Evolutionary conservation across 116 monocot species (phyloP).

Genomic region (Posidonia oceanica): DNA sequence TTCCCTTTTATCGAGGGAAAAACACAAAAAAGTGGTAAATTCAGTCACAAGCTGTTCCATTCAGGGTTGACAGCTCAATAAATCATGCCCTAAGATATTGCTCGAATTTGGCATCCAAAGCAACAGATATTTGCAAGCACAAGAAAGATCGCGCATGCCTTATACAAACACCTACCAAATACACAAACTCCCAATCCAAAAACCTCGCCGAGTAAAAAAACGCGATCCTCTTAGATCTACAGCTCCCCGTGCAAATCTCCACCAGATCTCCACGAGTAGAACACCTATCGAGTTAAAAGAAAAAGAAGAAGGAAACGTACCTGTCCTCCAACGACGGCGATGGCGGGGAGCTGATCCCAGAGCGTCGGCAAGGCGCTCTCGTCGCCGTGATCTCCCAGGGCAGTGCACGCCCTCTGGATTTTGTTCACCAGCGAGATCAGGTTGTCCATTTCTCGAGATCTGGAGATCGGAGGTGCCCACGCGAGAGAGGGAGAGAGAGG

Average conservation of each 20-base stretch:
- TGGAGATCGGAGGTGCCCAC: background rate
- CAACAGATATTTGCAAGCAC: too few relatives aligned
- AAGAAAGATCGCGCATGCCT: too few relatives aligned
- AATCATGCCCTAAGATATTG: too few relatives aligned
- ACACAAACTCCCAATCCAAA: too few relatives aligned
- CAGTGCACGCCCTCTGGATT: conserved; percentile 88
- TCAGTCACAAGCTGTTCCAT: too few relatives aligned
- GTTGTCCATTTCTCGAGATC: conserved; percentile 49
- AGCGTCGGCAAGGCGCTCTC: conserved; percentile 45
- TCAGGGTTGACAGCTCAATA: too few relatives aligned
- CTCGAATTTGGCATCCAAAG: too few relatives aligned
- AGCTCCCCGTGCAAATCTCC: background rate
- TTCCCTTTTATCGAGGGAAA: too few relatives aligned
- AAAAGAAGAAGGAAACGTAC: conserved; percentile 6
- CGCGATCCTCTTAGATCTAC: too few relatives aligned
- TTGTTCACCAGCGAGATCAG: conserved; percentile 90
- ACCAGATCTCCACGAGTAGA: background rate
- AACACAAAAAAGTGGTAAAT: too few relatives aligned
- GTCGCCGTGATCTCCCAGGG: conserved; percentile 79
- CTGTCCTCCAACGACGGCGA: conserved; percentile 73
- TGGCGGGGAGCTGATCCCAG: conserved; percentile 57
- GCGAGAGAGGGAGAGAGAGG: background rate
- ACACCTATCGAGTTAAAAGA: background rate
- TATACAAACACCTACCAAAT: too few relatives aligned
- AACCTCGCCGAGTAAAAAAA: too few relatives aligned